Evolutionary conservation across 2,329 filamentous ascomycete species (phyloP), one percentile per base, ranked within the genome.

Genomic region (Stagonosporopsis vannaccii): DNA sequence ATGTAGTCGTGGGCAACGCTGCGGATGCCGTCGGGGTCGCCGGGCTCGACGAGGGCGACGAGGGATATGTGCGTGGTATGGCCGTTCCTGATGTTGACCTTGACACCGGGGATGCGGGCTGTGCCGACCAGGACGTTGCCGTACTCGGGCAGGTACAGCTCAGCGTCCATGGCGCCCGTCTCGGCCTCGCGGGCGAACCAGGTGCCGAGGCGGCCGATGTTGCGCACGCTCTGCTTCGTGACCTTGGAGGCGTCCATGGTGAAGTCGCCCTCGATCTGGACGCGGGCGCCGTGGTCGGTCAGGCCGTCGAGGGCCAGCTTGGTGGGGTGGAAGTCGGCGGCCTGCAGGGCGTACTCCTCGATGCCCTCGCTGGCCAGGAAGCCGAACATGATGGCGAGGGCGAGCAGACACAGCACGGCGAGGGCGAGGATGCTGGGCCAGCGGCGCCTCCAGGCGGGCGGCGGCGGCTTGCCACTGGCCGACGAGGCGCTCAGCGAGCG

Each of bases 1-100:
- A 99, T 79, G 88, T 92, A 98, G 74, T 97, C 90, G 73, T 95
- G 92, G 42, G 91, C 92, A 60, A 98, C 84, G 56, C 84, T 84
- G 57, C 91, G 88, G 65, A 97, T 87, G 6, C 88, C 89, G 51
- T 92, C 87, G 13, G 91, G 80, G 67, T 92, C 86, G 26, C 92
- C 93, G 23, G 92, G 89, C 33, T 84, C 80, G 35, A 98, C 77
- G 59, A 95, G 87, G 37, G 90, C 85, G 51, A 95, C 77, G 65
- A 98, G 88, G 67, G 97, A 90, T 54, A 98, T 80, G 53, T 85
- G 80, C 2, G 91, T 98, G 15, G 82, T 86, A 66, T 91, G 85
- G 11, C 91, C 90, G 70, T 96, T 90, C 43, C 89, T 83, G 46
- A 98, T 85, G 69, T 87, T 87, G 58, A 97, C 82, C 58, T 86